A percentile compares a stretch with the other conserved stretches of the same genome.
Conservation (phyloP, 2,329 filamentous ascomycete species). For the Paraphaeosphaeria sporulosa region DNA sequence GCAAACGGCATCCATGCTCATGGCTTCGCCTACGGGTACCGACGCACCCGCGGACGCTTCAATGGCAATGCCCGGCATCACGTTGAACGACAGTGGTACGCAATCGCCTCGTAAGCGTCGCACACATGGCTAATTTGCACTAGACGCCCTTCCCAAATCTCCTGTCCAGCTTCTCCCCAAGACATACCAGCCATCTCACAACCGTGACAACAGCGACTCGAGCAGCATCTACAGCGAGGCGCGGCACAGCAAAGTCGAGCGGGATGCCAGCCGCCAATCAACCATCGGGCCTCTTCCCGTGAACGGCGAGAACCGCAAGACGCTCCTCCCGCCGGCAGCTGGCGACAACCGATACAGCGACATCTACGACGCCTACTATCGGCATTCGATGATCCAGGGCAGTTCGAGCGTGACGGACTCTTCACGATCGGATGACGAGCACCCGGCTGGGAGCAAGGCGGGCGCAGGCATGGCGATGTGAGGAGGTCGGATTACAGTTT, state of each 20-base stretch:
- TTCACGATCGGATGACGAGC: conserved; percentile 26
- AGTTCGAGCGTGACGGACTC: conserved; percentile 19
- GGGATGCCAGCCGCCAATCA: conserved; percentile 30
- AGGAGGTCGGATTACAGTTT: conserved; percentile 16
- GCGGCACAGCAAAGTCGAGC: conserved; percentile 28
- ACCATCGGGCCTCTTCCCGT: conserved; percentile 13
- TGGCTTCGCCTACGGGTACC: conserved; percentile 27
- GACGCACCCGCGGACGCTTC: conserved; percentile 36
- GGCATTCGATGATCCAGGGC: conserved; percentile 33
- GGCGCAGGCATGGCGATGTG: conserved; percentile 33
- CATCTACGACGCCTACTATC: conserved; percentile 52
- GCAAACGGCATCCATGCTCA: conserved; percentile 37
- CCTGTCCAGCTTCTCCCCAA: conserved; percentile 25
- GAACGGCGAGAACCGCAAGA: conserved; percentile 25
- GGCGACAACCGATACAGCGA: conserved; percentile 41
- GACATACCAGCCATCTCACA: conserved; percentile 34
- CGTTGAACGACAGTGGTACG: conserved; percentile 39
- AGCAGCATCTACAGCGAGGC: conserved; percentile 46
- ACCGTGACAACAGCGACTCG: conserved; percentile 39
- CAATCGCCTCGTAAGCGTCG: conserved; percentile 17
- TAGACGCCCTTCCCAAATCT: conserved; percentile 27
- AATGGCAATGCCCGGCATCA: conserved; percentile 35
- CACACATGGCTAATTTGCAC: conserved; percentile 11
- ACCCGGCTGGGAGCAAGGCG: conserved; percentile 26
- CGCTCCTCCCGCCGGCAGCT: conserved; percentile 26